phyloP scores from a whole-genome alignment of 257 asterid species.

The Solanum medicagineum region DNA sequence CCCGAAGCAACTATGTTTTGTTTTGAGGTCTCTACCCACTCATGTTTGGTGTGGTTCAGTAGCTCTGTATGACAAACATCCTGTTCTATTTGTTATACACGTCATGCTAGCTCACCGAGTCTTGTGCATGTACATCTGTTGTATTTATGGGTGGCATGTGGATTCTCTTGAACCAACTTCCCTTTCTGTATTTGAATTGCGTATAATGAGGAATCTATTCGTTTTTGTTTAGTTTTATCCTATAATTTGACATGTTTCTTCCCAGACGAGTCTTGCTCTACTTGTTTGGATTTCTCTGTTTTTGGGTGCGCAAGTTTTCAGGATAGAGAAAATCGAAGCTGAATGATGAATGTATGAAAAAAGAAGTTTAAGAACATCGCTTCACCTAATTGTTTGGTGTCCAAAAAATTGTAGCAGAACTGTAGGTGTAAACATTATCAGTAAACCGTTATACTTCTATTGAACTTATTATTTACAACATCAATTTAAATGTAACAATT shows the following conservation, averaged over 20 bases:
- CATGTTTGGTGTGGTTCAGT: not conserved
- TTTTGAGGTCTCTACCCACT: not conserved
- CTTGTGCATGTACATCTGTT: not conserved
- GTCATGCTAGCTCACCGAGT: not conserved
- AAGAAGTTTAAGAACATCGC: not conserved
- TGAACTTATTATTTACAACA: not conserved
- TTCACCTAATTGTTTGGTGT: not conserved
- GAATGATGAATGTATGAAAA: not conserved
- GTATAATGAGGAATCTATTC: not conserved
- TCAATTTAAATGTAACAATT: not conserved
- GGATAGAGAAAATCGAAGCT: not conserved
- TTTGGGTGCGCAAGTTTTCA: not conserved
- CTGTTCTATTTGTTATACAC: not conserved
- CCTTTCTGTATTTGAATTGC: not conserved
- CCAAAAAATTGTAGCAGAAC: not conserved
- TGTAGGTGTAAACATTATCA: not conserved
- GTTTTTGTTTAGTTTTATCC: not conserved
- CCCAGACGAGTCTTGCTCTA: not conserved
- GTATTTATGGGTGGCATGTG: not conserved
- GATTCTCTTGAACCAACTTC: not conserved
- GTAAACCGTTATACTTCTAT: not conserved
- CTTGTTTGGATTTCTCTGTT: not conserved
- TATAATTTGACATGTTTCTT: not conserved
- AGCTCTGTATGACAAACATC: not conserved
- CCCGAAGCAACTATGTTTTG: not conserved